Percentiles rank a stretch among this genome's conserved stretches.
Conservation (phyloP, 1,284 basidiomycete genomes). For the Athelia sp. region DNA sequence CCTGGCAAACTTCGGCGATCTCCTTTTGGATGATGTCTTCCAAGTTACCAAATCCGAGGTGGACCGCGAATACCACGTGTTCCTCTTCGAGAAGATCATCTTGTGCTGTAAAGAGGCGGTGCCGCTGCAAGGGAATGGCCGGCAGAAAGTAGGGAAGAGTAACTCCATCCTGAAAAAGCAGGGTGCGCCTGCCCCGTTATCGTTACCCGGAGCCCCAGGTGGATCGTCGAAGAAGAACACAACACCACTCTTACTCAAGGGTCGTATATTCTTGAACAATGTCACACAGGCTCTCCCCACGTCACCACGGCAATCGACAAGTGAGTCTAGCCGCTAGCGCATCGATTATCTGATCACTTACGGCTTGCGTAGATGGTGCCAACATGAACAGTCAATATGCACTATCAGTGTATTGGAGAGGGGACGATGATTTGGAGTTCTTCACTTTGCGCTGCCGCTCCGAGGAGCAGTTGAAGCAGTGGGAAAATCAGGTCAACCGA, state of each 20-base stretch:
- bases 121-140: conserved; percentile 41
- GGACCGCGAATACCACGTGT: conserved; percentile 97
- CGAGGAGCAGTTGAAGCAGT: conserved; percentile 90
- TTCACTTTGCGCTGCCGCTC: conserved; percentile 92
- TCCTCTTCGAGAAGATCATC: conserved; percentile 98
- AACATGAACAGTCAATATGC: conserved; percentile 42
- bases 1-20: conserved; percentile 87
- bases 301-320: conserved; percentile 50
- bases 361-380: too few species aligned
- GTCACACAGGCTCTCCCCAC: conserved; percentile 74
- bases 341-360: background rate
- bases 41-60: conserved; percentile 95
- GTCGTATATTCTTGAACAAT: conserved; percentile 96
- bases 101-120: conserved; percentile 92
- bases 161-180: conserved; percentile 79
- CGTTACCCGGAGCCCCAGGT: conserved; percentile 41
- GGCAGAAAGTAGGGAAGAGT: conserved; percentile 63
- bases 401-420: conserved; percentile 90
- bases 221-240: conserved; percentile 64
- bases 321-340: conserved; percentile 37
- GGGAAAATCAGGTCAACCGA: conserved; percentile 87
- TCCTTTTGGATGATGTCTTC: conserved; percentile 93
- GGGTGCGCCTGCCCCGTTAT: conserved; percentile 34
- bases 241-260: conserved; percentile 87
- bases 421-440: conserved; percentile 88